phyloP scores from a whole-genome alignment of 352 stramenopile genomes.

The Blastocystis sp. region DNA sequence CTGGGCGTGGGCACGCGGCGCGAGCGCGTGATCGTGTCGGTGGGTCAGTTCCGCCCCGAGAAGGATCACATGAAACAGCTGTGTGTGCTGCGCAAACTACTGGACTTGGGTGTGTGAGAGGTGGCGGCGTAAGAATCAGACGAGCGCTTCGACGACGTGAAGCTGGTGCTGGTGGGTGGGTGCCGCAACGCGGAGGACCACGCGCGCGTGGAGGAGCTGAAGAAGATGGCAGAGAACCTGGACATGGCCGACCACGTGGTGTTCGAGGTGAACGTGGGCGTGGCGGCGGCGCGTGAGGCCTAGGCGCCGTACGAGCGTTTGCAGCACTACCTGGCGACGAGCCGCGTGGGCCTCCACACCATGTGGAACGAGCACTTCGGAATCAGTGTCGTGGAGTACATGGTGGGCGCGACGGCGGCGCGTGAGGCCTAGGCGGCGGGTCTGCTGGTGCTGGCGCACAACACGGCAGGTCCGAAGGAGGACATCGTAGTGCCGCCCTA shows the following conservation, averaged over 20 bases:
- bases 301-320: slow-evolving; percentile 88
- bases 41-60: slow-evolving; percentile 96
- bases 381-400: slow-evolving; percentile 99
- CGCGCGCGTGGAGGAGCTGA: slow-evolving; percentile 81
- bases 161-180: slow-evolving; percentile 89
- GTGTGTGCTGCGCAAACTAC: slow-evolving; percentile 38
- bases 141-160: slow-evolving; percentile 76
- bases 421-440: slow-evolving; percentile 78
- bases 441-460: slow-evolving; percentile 90
- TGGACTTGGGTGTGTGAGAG: slow-evolving; percentile 51
- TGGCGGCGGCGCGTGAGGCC: neutral
- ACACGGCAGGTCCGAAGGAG: slow-evolving; percentile 89
- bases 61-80: slow-evolving; percentile 89
- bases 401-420: slow-evolving; percentile 75
- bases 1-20: slow-evolving; percentile 71
- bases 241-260: slow-evolving; percentile 81
- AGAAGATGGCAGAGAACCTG: slow-evolving; percentile 79
- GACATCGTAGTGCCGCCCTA: slow-evolving; percentile 83
- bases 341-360: slow-evolving; percentile 92
- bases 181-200: slow-evolving; percentile 89
- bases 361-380: slow-evolving; percentile 99
- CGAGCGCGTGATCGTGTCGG: slow-evolving; percentile 84
- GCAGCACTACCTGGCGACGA: slow-evolving; percentile 80
- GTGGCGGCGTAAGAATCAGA: slow-evolving; percentile 16
- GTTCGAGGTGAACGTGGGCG: slow-evolving; percentile 82